A percentile compares a stretch with the other conserved stretches of the same genome.
These are phyloP conservation scores for Groenewaldozyma salmanticensis DNA, from an alignment of 805 yeast genomes.

Conservation along the genomic window DNA sequence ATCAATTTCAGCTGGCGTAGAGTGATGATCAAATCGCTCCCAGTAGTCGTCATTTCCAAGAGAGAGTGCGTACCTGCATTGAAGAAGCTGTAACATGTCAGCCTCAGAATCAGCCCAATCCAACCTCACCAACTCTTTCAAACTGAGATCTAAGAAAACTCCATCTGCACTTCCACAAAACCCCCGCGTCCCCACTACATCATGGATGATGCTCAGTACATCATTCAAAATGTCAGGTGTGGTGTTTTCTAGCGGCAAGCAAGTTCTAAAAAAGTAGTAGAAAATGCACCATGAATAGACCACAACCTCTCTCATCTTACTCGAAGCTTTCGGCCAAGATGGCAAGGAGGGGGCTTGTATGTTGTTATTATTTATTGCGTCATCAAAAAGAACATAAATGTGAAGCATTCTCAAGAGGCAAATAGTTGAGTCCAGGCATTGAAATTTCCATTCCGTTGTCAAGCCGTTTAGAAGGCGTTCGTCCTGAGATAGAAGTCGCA, in stretches of 20 bases:
- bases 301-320: slow-evolving; percentile 23
- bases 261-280: slow-evolving; percentile 30
- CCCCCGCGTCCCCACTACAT: slow-evolving; percentile 56
- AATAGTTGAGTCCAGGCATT: slow-evolving; percentile 16
- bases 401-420: slow-evolving; percentile 26
- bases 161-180: slow-evolving; percentile 64
- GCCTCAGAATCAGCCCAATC: slow-evolving; percentile 42
- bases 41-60: slow-evolving; percentile 32
- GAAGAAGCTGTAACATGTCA: slow-evolving; percentile 66
- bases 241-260: slow-evolving; percentile 16
- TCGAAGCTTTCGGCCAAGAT: slow-evolving; percentile 24
- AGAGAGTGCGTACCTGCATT: slow-evolving; percentile 66
- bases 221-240: slow-evolving; percentile 28
- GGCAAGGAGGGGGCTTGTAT: slow-evolving; percentile 24
- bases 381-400: slow-evolving; percentile 28
- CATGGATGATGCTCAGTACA: slow-evolving; percentile 55
- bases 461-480: slow-evolving; percentile 13
- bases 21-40: slow-evolving; percentile 58
- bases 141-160: slow-evolving; percentile 48
- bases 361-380: slow-evolving; percentile 24
- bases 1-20: slow-evolving; percentile 33
- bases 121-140: slow-evolving; percentile 40
- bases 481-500: slow-evolving; percentile 16
- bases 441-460: slow-evolving; percentile 3
- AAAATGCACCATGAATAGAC: slow-evolving; percentile 28